Evolutionary conservation across 495 filamentous ascomycete genomes (phyloP), one percentile per base, ranked within the genome.

Genomic region (Alectoria sarmentosa): DNA sequence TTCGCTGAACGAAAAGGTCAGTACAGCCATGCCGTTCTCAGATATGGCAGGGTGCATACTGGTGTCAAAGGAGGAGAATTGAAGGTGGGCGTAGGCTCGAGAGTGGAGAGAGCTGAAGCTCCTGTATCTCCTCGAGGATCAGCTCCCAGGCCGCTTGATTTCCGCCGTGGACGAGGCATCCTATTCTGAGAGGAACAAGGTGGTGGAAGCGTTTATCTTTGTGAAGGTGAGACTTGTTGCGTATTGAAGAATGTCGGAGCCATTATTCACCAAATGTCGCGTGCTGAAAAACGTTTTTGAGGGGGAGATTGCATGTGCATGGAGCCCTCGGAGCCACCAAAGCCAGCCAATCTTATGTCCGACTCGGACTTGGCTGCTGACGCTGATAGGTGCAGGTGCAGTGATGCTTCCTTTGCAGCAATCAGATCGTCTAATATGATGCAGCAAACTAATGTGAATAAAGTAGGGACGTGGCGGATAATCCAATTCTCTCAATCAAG

Each of bases 71-170:
- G 73, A 19, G 78, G 74, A 13, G 74, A 73, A 2, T 73, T 67
- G n/a, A 74, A 68, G 56, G 79, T 77, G 58, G 79, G 76, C 13
- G 79, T 77, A 59, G 79, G 76, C 41, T 80, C 80, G 70, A 82
- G 79, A 23, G 81, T 83, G 42, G 81, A 80, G 68, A 83, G 76
- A 42, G 80, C 80, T 54, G 80, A 77, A 19, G 76, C 80, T 59
- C 78, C 76, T 26, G 80, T 83, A 67, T 83, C 80, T 37, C 80
- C 80, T 63, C 77, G 76, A 62, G 80, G 80, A 65, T 82, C 80
- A 62, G 73, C 79, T 55, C 80, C 80, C 49, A 83, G 71, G 66
- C 72, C 75, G 69, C 76, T 81, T 41, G 80, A 82, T 60, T 73
- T 77, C 70, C 79, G 74, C 68, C 78, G 72, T 32, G 74, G 70